Percentiles rank a stretch among this genome's conserved stretches.
phyloP scores from a whole-genome alignment of 495 filamentous ascomycete species.

The Tuber melanosporum region DNA sequence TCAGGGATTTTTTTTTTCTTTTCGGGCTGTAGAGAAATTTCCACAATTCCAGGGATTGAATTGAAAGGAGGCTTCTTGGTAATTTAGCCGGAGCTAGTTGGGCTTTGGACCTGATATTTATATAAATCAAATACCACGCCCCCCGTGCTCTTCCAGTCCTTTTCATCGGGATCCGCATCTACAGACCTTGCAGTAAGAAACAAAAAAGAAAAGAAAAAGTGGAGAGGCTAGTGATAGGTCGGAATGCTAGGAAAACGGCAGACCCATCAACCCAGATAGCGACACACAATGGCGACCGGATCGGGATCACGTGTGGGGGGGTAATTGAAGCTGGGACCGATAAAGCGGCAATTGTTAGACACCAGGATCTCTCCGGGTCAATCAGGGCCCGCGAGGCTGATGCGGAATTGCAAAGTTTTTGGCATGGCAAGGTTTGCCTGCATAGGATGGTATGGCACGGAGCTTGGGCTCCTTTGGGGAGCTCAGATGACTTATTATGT shows the following conservation, averaged over 20 bases:
- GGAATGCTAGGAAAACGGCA: background rate
- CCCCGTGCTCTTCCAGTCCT: background rate
- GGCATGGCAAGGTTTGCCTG: constrained; percentile 52
- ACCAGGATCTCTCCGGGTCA: constrained; percentile 57
- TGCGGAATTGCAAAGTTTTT: constrained; percentile 66
- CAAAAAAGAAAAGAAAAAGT: background rate
- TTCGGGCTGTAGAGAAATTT: background rate
- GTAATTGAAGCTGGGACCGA: constrained; percentile 22
- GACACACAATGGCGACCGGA: background rate
- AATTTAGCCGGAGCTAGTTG: background rate
- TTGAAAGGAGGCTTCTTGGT: background rate
- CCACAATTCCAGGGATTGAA: background rate
- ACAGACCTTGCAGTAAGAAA: background rate
- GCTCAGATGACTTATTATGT: background rate
- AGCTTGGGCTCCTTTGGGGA: background rate
- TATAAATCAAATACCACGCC: background rate
- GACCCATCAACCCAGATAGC: background rate
- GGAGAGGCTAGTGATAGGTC: background rate
- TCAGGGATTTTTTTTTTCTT: background rate
- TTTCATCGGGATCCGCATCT: background rate
- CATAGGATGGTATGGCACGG: constrained; percentile 53
- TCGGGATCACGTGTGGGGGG: constrained; percentile 13
- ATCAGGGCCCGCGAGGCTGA: constrained; percentile 57
- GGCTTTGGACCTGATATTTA: background rate
- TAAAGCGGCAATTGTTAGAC: constrained; percentile 52